Base-by-base conservation (phyloP, 805 yeast genomes). In the Candida orba region DNA sequence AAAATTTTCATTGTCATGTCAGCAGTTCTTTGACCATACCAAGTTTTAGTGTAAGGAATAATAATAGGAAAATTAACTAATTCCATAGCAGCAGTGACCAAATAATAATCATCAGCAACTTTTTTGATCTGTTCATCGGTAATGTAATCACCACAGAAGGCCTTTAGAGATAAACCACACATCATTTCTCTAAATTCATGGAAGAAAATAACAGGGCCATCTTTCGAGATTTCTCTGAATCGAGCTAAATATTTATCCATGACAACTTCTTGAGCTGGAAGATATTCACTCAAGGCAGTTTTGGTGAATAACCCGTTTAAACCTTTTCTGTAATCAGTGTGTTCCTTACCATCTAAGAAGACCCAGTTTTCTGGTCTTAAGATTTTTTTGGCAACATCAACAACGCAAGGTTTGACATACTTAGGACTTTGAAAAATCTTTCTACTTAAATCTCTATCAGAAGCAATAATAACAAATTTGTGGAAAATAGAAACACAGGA, bases 401-500 rank as follows among this genome's bases (percentile, higher is more conserved):
- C 99, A 48, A 93, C 96, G 69, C 99, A 93, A 6, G 99, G 99
- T 65, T 89, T 89, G 49, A 89, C 97, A 59, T 75, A 93, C 39
- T 78, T 74, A 34, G 96, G 95, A 17, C 95, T 79, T 59, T 78
- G 81, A 56, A 91, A 73, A 48, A 89, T 79, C 58, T 90, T 90
- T 63, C 97, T 79, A 27, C 96, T 84, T 48, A 90, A 71, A 54
- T 89, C 96, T 60, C 96, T 80, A 24, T 81, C 73, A 12, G 93
- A 81, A 8, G 96, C 96, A 64, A 91, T 87, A 40, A 93, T 95
- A 35, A 93, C 99, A 59, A 91, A 91, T 69, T 93, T 93, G 72
- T 93, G 99, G 75, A 93, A 93, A 49, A 93, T 93, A 3, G 97
- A 90, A 39, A 93, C 99, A 72, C 99, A 93, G 13, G 95, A 84